Base-by-base conservation (phyloP, 352 stramenopile genomes). In the Globisporangium acanthophoron region DNA sequence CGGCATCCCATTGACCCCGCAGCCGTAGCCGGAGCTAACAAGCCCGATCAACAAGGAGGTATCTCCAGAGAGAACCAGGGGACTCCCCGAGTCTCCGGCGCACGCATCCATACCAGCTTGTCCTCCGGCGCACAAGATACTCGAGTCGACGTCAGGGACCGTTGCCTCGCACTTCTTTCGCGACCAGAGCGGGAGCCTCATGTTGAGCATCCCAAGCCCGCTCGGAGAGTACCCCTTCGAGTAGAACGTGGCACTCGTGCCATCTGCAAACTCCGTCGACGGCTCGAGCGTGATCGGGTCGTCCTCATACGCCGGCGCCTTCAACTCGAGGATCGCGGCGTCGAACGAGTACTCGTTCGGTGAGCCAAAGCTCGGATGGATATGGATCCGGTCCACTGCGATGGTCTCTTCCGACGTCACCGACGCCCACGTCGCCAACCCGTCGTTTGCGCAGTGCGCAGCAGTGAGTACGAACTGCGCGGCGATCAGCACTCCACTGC, bases 341-440 rank as follows among this genome's bases (percentile, higher is more conserved):
- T 77, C 69, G 29, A 62, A 64, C 0, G 65, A 56, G 21, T 57
- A 54, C 54, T 35, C 29, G 21, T 56, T 56, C 24, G 62, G 47
- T 2, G n/a, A 29, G 3, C 44, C 41, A 33, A 63, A 74, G 13
- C 65, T 43, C 2, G 69, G 59, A 46, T 74, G 65, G 47, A 76
- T 55, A 12, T 52, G 64, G 18, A 76, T 73, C 27, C 67, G 50
- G 39, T 69, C 60, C 1, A 46, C 61, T 44, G 35, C 31, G 2
- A 60, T 66, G 44, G 53, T 43, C 44, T 54, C 59, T 39, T 65
- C 48, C 33, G 7, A 39, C 33, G 53, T 61, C 15, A 68, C 29
- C 3, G 59, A 66, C 5, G 58, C 55, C 52, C 45, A 73, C 13
- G 52, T 33, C 18, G 67, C 62, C 8, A 59, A 45, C 11, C 67